Conservation (phyloP, 2,329 filamentous ascomycete genomes). For the Aspergillus candidus region DNA sequence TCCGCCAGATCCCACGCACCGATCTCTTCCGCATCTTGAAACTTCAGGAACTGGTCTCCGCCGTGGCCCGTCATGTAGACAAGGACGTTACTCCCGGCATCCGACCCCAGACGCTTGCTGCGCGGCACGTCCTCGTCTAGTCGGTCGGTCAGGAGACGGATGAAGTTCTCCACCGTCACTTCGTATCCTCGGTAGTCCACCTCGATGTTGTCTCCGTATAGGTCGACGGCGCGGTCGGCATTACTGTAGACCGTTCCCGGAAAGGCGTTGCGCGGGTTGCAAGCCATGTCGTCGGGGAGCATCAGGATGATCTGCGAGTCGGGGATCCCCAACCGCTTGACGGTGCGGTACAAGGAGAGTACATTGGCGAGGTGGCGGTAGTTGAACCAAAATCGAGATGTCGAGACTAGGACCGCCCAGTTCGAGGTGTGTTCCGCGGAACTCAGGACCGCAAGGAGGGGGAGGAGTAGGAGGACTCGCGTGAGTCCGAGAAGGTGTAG, state of each 20-base stretch:
- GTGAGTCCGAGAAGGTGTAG: slow-evolving; percentile 18
- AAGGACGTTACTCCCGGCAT: slow-evolving; percentile 91
- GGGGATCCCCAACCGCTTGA: slow-evolving; percentile 94
- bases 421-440: slow-evolving; percentile 74
- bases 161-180: slow-evolving; percentile 98
- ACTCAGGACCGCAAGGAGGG: slow-evolving; percentile 11
- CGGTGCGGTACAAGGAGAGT: slow-evolving; percentile 92
- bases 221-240: slow-evolving; percentile 85
- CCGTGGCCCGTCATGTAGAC: slow-evolving; percentile 99
- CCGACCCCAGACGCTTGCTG: slow-evolving; percentile 87
- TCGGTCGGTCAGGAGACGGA: slow-evolving; percentile 86
- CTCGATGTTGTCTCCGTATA: slow-evolving; percentile 98
- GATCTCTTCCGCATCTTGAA: slow-evolving; percentile 97
- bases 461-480: slow-evolving; percentile 20
- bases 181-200: slow-evolving; percentile 98
- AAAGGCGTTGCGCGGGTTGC: slow-evolving; percentile 97
- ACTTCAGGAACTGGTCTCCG: slow-evolving; percentile 96
- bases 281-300: slow-evolving; percentile 99
- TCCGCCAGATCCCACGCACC: slow-evolving; percentile 93
- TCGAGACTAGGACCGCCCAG: slow-evolving; percentile 98
- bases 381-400: slow-evolving; percentile 99
- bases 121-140: slow-evolving; percentile 91
- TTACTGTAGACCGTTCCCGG: slow-evolving; percentile 98
- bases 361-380: slow-evolving; percentile 98
- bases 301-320: slow-evolving; percentile 99